Evolutionary conservation across 139 green algal genomes (phyloP), one percentile per base, ranked within the genome.

Genomic region (Chlamydomonas incerta): DNA sequence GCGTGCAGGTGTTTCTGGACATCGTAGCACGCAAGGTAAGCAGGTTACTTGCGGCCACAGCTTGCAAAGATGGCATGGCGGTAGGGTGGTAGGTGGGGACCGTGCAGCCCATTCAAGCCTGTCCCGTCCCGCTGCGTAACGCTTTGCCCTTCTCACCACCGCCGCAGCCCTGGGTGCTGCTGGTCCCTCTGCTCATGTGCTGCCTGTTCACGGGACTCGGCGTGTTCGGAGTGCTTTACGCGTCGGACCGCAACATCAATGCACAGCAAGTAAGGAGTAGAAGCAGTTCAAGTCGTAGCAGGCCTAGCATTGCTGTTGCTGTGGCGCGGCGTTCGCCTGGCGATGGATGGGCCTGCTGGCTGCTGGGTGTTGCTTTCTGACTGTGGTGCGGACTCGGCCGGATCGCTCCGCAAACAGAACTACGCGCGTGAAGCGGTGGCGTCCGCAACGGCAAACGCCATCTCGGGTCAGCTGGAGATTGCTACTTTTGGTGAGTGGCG

Each of bases 401-500:
- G 50, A 14, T 10, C 14, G 50, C 14, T 57, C 37, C 37, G 20
- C 57, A 37, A 20, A 3, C 73, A 80, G 73, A 35, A 29, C 17
- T 83, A 74, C 62, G 63, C 63, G 0, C 29, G 24, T 9, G 75
- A 47, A 6, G 77, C 77, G 2, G 18, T 83, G 8, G 77, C 77
- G 0, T 83, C 77, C 41, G 31, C 77, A 26, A 34, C 63, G 29
- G 65, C 47, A 18, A 66, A 10, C 62, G 37, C 77, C 63, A 66
- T 83, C 29, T 35, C 46, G 9, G 46, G 63, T 0, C 77, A 83
- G 77, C 77, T 83, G 46, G 77, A 83, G 63, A 83, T 83, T n/a
- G 77, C 77, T 10, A 74, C 77, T 2, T 83, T 83, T 21, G 77
- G 74, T 82, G 73, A 0, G 73, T 52, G 2, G n/a, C n/a, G n/a